Conservation (phyloP, 164 flowering plant genomes). For the Annona squamosa region DNA sequence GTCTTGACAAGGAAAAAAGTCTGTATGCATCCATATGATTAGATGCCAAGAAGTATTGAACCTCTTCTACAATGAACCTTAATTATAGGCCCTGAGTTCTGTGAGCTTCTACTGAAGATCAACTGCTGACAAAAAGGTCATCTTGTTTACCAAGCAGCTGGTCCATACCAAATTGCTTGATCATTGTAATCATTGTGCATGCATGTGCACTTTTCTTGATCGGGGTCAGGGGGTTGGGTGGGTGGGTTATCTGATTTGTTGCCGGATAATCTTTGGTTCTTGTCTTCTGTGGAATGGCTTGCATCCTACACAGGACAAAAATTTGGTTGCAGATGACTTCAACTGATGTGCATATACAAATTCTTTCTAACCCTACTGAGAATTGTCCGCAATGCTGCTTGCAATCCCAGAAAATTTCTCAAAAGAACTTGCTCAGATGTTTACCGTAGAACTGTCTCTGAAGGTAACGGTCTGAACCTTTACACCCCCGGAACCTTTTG, state of each 20-base stretch:
- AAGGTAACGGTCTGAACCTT: slow-evolving; percentile 31
- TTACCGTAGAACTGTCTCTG: slow-evolving; percentile 46
- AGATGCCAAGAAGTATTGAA: not conserved
- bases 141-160: not conserved
- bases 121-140: not conserved
- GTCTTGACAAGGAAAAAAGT: not conserved
- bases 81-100: not conserved
- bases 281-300: not conserved
- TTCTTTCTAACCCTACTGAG: not conserved
- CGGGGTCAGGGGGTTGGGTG: not conserved
- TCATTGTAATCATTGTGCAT: not conserved
- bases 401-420: slow-evolving; percentile 48
- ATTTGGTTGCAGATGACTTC: not conserved
- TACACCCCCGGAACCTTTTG: not conserved
- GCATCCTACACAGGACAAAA: not conserved
- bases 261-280: not conserved
- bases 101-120: not conserved
- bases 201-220: not conserved
- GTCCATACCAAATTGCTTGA: not conserved
- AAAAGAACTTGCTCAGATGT: slow-evolving; percentile 67
- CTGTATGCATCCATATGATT: not conserved
- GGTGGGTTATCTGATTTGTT: not conserved
- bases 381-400: not conserved
- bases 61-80: not conserved
- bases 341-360: not conserved